Evolutionary conservation across 106 monocot genomes (phyloP).

Genomic region (Agapanthus africanus): DNA sequence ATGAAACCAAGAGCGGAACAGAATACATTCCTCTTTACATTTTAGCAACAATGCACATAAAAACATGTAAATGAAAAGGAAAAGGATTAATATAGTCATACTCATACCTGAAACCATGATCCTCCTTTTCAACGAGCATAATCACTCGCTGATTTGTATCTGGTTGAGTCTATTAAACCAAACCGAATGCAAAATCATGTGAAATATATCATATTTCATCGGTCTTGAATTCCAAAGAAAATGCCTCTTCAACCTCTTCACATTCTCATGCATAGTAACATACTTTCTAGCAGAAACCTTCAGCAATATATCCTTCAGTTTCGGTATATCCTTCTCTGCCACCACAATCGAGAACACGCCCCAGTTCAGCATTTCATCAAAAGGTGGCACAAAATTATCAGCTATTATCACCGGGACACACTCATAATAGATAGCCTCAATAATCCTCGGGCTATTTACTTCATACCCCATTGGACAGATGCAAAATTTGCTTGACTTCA

Average conservation of each 20-base stretch:
- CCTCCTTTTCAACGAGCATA: conserved; percentile 33
- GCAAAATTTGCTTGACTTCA: conserved; percentile 78
- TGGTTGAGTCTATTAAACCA: conserved; percentile 74
- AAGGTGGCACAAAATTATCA: conserved; percentile 68
- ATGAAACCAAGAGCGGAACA: too few relatives aligned
- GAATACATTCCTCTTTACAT: too few relatives aligned
- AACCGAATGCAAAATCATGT: conserved; percentile 83
- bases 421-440: conserved; percentile 76
- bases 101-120: too few relatives aligned
- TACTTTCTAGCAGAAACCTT: conserved; percentile 34
- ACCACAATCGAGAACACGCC: conserved; percentile 55
- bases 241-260: conserved; percentile 68
- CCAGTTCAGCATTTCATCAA: conserved; percentile 74
- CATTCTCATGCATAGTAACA: conserved; percentile 45
- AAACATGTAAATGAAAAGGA: too few relatives aligned
- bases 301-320: conserved; percentile 47
- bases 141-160: conserved; percentile 19
- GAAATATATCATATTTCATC: conserved; percentile 70
- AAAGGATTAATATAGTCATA: too few relatives aligned
- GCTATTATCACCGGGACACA: conserved; percentile 84
- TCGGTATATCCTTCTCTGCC: conserved; percentile 67
- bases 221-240: conserved; percentile 77
- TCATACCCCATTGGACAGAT: conserved; percentile 83
- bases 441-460: conserved; percentile 86
- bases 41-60: too few relatives aligned